phyloP scores from a whole-genome alignment of 768 basidiomycete genomes.

The Sutorius australiensis region DNA sequence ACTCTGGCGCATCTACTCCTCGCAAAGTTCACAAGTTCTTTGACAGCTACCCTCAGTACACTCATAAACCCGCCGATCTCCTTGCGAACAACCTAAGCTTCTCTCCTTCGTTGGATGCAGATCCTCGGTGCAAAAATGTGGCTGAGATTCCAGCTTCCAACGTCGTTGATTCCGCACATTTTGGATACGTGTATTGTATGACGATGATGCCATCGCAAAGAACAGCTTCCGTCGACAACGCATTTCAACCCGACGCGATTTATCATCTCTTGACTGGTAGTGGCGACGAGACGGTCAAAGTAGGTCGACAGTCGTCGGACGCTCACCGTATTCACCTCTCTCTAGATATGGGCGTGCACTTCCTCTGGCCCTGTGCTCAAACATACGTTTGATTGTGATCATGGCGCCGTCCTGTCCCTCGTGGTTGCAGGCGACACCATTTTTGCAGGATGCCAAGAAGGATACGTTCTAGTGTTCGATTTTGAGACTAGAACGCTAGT shows the following conservation, averaged over 20 bases:
- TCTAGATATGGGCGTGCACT: constrained; percentile 66
- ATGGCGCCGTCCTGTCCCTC: constrained; percentile 82
- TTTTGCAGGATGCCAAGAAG: constrained; percentile 93
- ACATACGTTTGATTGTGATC: constrained; percentile 67
- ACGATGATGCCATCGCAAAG: constrained; percentile 41
- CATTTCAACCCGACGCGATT: constrained; percentile 20
- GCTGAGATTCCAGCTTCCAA: constrained; percentile 62
- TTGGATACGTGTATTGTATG: constrained; percentile 92
- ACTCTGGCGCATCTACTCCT: constrained; percentile 36
- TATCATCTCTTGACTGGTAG: constrained; percentile 75
- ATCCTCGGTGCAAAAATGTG: constrained; percentile 15
- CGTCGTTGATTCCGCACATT: constrained; percentile 87
- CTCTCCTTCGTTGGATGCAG: constrained; percentile 33
- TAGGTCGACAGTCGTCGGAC: constrained; percentile 25
- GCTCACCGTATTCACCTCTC: neutral
- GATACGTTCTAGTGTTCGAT: constrained; percentile 87
- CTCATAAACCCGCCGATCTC: constrained; percentile 64
- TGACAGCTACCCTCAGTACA: constrained; percentile 78
- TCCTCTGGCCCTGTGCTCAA: constrained; percentile 42
- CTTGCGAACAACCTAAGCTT: constrained; percentile 52
- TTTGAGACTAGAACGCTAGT: constrained; percentile 86
- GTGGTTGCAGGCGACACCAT: constrained; percentile 72
- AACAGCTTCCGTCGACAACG: constrained; percentile 34
- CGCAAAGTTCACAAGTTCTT: constrained; percentile 85
- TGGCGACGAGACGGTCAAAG: constrained; percentile 90